Conservation (phyloP, 345 rosid species). For the Brassica nigra region DNA sequence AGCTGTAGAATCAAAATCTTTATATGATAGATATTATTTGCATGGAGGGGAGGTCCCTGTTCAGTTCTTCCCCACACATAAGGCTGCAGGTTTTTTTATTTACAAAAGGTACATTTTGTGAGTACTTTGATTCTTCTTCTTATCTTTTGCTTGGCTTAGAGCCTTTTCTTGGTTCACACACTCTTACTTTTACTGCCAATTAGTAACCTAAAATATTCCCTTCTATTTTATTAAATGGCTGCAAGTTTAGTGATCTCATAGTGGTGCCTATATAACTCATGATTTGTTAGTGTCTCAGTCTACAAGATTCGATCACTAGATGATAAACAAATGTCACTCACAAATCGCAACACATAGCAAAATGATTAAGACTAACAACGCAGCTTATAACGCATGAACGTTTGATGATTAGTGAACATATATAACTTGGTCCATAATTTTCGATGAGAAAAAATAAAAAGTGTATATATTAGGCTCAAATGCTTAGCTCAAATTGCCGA, state of each 20-base stretch:
- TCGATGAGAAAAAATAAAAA: background rate
- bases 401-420: background rate
- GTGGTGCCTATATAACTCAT: slow-evolving; percentile 30
- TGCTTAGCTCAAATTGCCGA: background rate
- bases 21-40: slow-evolving; percentile 36
- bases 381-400: slow-evolving; percentile 1
- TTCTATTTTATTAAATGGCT: slow-evolving; percentile 2
- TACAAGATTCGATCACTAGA: slow-evolving; percentile 23
- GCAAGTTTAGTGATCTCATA: slow-evolving; percentile 3
- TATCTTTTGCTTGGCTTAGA: slow-evolving; percentile 29
- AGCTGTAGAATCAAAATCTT: slow-evolving; percentile 33
- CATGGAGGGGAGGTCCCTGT: slow-evolving; percentile 24
- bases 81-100: slow-evolving; percentile 15
- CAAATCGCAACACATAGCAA: background rate
- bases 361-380: background rate
- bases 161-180: slow-evolving; percentile 24
- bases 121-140: slow-evolving; percentile 34
- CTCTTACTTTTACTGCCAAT: slow-evolving; percentile 36
- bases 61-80: slow-evolving; percentile 13
- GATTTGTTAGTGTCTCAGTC: slow-evolving; percentile 29
- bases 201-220: slow-evolving; percentile 24
- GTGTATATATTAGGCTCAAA: background rate
- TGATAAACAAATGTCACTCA: background rate
- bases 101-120: slow-evolving; percentile 35
- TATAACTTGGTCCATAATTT: background rate